A percentile compares a stretch with the other conserved stretches of the same genome.
Evolutionary conservation across 2,329 filamentous ascomycete genomes (phyloP).

Genomic region (Colletotrichum chrysophilum): DNA sequence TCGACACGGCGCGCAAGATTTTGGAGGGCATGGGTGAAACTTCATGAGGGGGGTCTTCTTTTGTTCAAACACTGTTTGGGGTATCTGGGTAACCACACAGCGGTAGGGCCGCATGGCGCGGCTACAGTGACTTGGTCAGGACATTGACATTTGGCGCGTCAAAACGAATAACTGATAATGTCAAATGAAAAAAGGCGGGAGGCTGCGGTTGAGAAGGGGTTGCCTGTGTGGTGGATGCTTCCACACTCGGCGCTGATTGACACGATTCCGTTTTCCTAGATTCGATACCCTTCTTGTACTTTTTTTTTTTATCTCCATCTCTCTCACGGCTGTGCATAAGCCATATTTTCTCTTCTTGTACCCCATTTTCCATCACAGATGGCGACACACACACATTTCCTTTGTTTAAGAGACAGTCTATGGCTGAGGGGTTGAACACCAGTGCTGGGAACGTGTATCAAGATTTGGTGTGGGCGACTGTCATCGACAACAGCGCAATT

Average conservation of each 20-base stretch:
- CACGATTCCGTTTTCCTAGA: conserved; percentile 24
- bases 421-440: not conserved
- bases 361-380: not conserved
- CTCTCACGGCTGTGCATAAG: not conserved
- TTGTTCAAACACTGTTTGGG: not conserved
- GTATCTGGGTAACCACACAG: not conserved
- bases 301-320: not conserved
- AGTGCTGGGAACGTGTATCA: not conserved
- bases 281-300: conserved; percentile 31
- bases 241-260: not conserved
- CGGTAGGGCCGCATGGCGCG: not conserved
- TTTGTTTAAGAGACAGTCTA: not conserved
- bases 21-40: conserved; percentile 69
- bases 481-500: not conserved
- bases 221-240: not conserved
- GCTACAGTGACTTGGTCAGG: not conserved
- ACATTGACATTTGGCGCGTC: conserved; percentile 4
- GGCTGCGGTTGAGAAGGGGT: not conserved
- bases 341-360: conserved; percentile 4
- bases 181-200: conserved; percentile 14
- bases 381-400: not conserved
- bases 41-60: conserved; percentile 7
- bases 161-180: conserved; percentile 16
- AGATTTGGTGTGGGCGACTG: not conserved
- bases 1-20: conserved; percentile 76